Conservation (phyloP, 2,329 filamentous ascomycete species). For the Neurospora sp. region DNA sequence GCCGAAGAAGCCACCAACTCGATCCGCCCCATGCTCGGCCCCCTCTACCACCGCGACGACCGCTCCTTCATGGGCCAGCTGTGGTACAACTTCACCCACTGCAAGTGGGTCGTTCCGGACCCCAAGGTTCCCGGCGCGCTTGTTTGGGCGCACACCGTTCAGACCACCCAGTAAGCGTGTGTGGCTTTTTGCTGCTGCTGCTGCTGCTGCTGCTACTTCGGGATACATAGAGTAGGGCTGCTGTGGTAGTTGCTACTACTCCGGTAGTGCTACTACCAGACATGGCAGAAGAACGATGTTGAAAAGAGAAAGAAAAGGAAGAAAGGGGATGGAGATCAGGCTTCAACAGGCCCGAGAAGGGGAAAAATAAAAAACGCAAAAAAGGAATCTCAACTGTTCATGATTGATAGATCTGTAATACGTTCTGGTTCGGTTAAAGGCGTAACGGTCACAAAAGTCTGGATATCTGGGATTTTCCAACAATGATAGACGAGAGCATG, state of each 20-base stretch:
- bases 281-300: background rate
- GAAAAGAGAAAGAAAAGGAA: background rate
- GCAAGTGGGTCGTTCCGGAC: constrained; percentile 37
- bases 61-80: constrained; percentile 35
- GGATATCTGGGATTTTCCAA: background rate
- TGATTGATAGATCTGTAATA: background rate
- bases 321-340: background rate
- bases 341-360: background rate
- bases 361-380: background rate
- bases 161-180: background rate
- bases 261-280: background rate
- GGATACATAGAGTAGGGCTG: no score
- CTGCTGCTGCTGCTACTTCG: background rate
- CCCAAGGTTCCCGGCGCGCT: constrained; percentile 26
- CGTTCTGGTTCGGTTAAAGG: background rate
- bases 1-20: constrained; percentile 49
- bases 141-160: constrained; percentile 23
- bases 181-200: background rate
- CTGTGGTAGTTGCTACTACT: background rate
- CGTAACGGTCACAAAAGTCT: background rate
- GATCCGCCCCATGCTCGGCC: constrained; percentile 45
- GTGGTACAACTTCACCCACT: constrained; percentile 35
- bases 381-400: background rate
- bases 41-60: constrained; percentile 39
- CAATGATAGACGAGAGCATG: background rate